Base-by-base conservation (phyloP, 2,329 filamentous ascomycete genomes). In the Penicillium freii region DNA sequence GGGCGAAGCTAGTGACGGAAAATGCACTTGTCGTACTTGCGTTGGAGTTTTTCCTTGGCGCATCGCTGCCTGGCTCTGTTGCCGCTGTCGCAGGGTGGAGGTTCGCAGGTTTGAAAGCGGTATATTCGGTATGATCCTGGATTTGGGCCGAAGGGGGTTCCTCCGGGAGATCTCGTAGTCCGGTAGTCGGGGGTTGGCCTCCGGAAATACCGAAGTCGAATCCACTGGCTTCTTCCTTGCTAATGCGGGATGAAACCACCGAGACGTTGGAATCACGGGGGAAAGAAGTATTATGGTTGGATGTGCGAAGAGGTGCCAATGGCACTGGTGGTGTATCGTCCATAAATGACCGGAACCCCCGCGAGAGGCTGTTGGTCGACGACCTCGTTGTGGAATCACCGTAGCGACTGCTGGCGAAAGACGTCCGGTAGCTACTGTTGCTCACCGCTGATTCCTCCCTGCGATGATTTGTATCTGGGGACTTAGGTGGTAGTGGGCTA, bases 391-490 rank as follows among this genome's bases (percentile, higher is more conserved):
- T 72, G 10, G 73, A 75, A 60, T 57, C 71, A 52, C 70, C 72
- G 59, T 75, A 72, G 8, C 72, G 71, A 19, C 70, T 71, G 55
- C 75, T 77, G n/a, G 71, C 70, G 31, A 75, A 62, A 1, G 75
- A 78, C 0, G 75, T 75, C 21, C 74, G 68, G 54, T 75, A 77
- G 56, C 75, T 77, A 50, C 75, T 74, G 40, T 68, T 71, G 54
- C 71, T 75, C 23, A 71, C 71, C 17, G 67, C 61, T 1, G 73
- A 75, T 10, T 69, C 63, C 1, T 57, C 64, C 5, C 63, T 64
- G 4, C 52, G 47, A 36, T 61, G 66, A 11, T 46, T 49, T 9
- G 36, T 29, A 9, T 58, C 58, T 6, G 56, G 56, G 9, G 57
- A 47, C 21, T 63, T 58, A 17, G 60, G 54, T 31, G 62, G 67